Conservation (phyloP, 169 alveolate genomes). For the Eimeria falciformis region DNA sequence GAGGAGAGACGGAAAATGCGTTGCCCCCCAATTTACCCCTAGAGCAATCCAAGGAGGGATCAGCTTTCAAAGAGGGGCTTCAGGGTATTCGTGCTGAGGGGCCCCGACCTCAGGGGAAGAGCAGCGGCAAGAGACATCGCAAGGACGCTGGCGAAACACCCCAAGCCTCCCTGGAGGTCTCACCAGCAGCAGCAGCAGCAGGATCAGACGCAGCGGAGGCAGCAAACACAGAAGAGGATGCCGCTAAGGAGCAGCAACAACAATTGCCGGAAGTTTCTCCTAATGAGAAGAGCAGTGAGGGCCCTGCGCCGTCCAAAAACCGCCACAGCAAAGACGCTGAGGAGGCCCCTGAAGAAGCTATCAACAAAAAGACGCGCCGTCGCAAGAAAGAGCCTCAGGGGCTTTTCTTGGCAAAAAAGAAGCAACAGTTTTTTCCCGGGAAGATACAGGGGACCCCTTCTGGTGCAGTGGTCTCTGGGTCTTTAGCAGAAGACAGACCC, state of each 20-base stretch:
- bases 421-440: no score
- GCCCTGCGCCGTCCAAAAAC: background rate
- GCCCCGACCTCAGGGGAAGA: background rate
- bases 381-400: no score
- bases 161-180: background rate
- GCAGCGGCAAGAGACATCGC: background rate
- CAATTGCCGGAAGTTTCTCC: background rate
- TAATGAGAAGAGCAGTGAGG: no score
- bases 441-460: background rate
- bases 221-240: background rate
- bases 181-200: constrained; percentile 21
- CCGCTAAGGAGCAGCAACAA: background rate
- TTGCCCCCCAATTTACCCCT: no score
- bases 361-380: no score
- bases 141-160: background rate
- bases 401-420: no score
- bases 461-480: constrained; percentile 5
- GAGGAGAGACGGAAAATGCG: background rate
- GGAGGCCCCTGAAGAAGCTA: background rate
- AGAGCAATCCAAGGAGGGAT: no score
- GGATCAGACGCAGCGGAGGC: background rate
- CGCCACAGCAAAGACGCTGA: background rate
- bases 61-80: no score
- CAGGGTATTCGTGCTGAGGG: background rate
- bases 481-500: background rate